Percentiles rank a stretch among this genome's conserved stretches.
Conservation (phyloP, 305 asterid genomes). For the Ilex paraguariensis region DNA sequence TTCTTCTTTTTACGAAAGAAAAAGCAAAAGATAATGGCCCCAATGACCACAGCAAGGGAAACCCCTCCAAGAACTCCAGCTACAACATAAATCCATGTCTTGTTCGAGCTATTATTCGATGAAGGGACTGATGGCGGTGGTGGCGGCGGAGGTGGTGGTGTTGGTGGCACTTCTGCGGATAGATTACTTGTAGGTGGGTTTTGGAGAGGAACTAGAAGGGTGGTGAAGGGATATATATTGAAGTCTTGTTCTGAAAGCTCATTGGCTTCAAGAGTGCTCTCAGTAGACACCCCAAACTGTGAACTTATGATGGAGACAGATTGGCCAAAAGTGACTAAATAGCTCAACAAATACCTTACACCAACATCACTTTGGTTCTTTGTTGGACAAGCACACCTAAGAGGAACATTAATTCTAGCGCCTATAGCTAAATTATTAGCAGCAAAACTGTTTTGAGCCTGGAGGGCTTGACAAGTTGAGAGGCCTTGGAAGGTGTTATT, state of each 20-base stretch:
- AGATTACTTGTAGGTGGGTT: constrained; percentile 46
- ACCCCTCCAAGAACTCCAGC: constrained; percentile 55
- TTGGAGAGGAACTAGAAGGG: constrained; percentile 65
- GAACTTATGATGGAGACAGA: constrained; percentile 24
- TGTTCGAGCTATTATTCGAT: constrained; percentile 30
- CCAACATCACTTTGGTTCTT: constrained; percentile 38
- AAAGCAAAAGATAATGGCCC: constrained; percentile 20
- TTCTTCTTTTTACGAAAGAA: constrained; percentile 16
- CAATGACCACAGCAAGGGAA: constrained; percentile 17
- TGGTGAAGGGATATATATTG: constrained; percentile 45
- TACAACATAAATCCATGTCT: constrained; percentile 55
- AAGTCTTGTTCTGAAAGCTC: constrained; percentile 30
- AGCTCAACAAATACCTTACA: constrained; percentile 52
- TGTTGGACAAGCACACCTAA: constrained; percentile 89
- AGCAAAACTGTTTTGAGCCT: constrained; percentile 29
- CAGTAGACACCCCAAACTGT: constrained; percentile 32
- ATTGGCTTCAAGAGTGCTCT: constrained; percentile 47
- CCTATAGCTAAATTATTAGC: constrained; percentile 17
- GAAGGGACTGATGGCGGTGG: constrained; percentile 21
- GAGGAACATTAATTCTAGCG: constrained; percentile 45
- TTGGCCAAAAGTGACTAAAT: constrained; percentile 35
- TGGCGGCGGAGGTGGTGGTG: constrained; percentile 54
- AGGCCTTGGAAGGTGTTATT: constrained; percentile 51
- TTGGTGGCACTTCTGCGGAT: constrained; percentile 28
- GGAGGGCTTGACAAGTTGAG: constrained; percentile 69